Evolutionary conservation across 75 land plant species (phyloP).

Genomic region (Pinus taeda): DNA sequence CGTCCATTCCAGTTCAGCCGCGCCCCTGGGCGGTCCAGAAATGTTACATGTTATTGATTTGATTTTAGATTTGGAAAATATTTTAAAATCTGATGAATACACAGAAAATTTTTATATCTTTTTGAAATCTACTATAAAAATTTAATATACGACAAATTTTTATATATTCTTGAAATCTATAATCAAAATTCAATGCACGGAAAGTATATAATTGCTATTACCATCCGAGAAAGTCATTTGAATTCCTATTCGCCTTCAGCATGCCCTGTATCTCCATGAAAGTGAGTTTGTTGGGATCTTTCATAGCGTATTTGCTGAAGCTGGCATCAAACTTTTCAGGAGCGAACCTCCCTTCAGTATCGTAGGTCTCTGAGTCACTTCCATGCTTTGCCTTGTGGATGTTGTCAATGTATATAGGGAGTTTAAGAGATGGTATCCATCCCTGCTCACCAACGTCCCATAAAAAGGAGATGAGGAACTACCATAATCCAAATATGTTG

Average conservation of each 20-base stretch:
- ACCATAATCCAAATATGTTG: no score
- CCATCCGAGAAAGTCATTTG: conserved; percentile 28
- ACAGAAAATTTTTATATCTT: no score
- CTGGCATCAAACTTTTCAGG: conserved; percentile 34
- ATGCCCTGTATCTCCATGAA: conserved; percentile 20
- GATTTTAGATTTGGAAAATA: no score
- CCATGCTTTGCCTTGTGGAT: conserved; percentile 57
- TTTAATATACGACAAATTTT: no score
- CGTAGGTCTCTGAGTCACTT: conserved; percentile 62
- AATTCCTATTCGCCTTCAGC: conserved; percentile 24
- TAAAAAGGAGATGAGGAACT: no score
- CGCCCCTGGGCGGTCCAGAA: conserved; percentile 36
- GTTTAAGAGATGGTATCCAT: conserved; percentile 17
- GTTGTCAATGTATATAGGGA: conserved; percentile 64
- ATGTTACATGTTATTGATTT: not conserved
- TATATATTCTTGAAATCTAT: no score
- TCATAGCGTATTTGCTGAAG: conserved; percentile 26
- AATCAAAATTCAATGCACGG: no score
- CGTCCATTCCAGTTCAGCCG: conserved; percentile 63
- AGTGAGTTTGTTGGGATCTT: conserved; percentile 16
- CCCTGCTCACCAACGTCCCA: conserved; percentile 16
- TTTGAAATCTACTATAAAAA: no score
- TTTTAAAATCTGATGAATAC: no score
- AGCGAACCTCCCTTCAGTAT: conserved; percentile 58
- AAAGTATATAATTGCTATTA: no score